phyloP scores from a whole-genome alignment of 164 flowering plant species.

The Umbilicus rupestris region DNA sequence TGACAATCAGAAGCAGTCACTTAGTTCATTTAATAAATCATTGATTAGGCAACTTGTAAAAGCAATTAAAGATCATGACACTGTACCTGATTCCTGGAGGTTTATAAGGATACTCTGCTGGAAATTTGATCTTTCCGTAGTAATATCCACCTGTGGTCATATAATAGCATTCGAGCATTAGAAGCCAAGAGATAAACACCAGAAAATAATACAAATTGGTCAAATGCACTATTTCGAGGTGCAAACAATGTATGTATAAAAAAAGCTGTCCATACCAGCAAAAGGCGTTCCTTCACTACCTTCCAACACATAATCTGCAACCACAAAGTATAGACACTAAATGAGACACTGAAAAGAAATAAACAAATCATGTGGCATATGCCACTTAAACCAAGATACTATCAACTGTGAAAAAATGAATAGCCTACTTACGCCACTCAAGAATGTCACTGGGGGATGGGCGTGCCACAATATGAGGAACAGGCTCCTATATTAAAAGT shows the following conservation, averaged over 20 bases:
- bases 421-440: slow-evolving; percentile 85
- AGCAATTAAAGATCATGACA: slow-evolving; percentile 2
- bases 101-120: slow-evolving; percentile 89
- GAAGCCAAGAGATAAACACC: background rate
- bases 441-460: slow-evolving; percentile 89
- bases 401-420: background rate
- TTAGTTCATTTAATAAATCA: background rate
- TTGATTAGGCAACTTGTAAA: background rate
- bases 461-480: slow-evolving; percentile 79
- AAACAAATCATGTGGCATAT: background rate
- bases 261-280: slow-evolving; percentile 33
- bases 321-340: background rate
- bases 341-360: background rate
- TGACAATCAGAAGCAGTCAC: background rate
- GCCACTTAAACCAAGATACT: background rate
- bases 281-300: slow-evolving; percentile 49
- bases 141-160: slow-evolving; percentile 68
- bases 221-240: background rate
- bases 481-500: slow-evolving; percentile 61
- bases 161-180: background rate
- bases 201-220: background rate
- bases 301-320: slow-evolving; percentile 87
- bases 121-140: slow-evolving; percentile 91
- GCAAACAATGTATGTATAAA: background rate
- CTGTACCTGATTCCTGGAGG: slow-evolving; percentile 89